phyloP scores from a whole-genome alignment of 768 basidiomycete species.

The Amanita fuliginea region DNA sequence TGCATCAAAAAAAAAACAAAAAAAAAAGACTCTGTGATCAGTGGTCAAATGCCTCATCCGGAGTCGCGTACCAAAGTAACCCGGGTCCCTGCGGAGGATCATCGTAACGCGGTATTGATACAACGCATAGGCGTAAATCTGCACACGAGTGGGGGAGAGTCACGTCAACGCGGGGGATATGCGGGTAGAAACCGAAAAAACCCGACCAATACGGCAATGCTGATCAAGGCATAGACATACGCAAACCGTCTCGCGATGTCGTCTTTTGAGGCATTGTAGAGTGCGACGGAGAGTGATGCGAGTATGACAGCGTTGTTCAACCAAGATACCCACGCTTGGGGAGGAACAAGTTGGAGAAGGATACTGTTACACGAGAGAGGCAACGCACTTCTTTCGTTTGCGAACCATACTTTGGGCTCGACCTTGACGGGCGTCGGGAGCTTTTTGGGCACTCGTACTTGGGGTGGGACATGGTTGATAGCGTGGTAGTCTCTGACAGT shows the following conservation, averaged over 20 bases:
- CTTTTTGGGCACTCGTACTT: slow-evolving; percentile 73
- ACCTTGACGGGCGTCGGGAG: slow-evolving; percentile 74
- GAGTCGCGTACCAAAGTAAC: slow-evolving; percentile 66
- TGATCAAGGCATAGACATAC: slow-evolving; percentile 72
- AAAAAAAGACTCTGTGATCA: neutral
- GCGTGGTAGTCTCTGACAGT: slow-evolving; percentile 67
- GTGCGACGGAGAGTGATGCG: slow-evolving; percentile 73
- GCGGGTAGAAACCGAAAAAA: neutral
- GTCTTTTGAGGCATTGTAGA: slow-evolving; percentile 80
- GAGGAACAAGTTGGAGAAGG: too few relatives aligned
- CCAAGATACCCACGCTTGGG: slow-evolving; percentile 85
- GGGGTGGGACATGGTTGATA: slow-evolving; percentile 51
- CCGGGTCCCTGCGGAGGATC: slow-evolving; percentile 83
- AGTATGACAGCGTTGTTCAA: slow-evolving; percentile 77
- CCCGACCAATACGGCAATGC: slow-evolving; percentile 53
- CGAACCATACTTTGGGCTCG: slow-evolving; percentile 96
- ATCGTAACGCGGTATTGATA: slow-evolving; percentile 86
- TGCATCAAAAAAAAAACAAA: too few relatives aligned
- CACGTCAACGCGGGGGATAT: neutral
- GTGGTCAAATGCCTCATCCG: slow-evolving; percentile 2
- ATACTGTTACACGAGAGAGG: too few relatives aligned
- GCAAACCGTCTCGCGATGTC: slow-evolving; percentile 69
- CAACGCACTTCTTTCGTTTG: slow-evolving; percentile 74
- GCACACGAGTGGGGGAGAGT: neutral
- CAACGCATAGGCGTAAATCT: slow-evolving; percentile 74